phyloP scores from a whole-genome alignment of 352 stramenopile genomes.

The Pythium vanterpoolii region DNA sequence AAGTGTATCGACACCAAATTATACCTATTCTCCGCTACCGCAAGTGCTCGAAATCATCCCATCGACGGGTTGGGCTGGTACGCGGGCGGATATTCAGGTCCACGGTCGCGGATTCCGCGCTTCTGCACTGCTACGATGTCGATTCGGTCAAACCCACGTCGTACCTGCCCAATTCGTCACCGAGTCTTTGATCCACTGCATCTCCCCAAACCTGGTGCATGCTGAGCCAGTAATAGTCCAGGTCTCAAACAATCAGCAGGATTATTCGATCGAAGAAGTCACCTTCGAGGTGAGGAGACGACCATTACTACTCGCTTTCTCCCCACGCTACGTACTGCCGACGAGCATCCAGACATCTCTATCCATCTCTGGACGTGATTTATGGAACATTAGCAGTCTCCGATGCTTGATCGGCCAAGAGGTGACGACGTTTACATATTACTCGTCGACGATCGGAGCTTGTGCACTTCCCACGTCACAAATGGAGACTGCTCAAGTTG shows the following conservation, averaged over 20 bases:
- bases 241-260: conserved; percentile 55
- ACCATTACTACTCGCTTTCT: conserved; percentile 34
- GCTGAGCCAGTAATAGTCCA: conserved; percentile 32
- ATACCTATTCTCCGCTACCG: neutral
- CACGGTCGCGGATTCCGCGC: conserved; percentile 34
- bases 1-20: neutral
- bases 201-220: conserved; percentile 23
- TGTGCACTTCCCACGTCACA: neutral
- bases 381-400: neutral
- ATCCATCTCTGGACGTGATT: neutral
- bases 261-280: conserved; percentile 34
- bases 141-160: conserved; percentile 35
- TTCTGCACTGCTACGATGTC: conserved; percentile 33
- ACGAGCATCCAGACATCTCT: neutral
- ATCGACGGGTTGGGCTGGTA: conserved; percentile 26
- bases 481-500: neutral
- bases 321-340: conserved; percentile 7
- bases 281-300: conserved; percentile 37
- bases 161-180: conserved; percentile 36
- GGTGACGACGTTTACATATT: neutral
- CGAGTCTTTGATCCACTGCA: conserved; percentile 28
- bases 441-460: neutral
- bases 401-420: conserved; percentile 7
- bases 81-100: conserved; percentile 29
- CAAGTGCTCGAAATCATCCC: conserved; percentile 14